Evolutionary conservation across 1,284 basidiomycete genomes (phyloP), one percentile per base, ranked within the genome.

Genomic region (Rhodotorula sp.): DNA sequence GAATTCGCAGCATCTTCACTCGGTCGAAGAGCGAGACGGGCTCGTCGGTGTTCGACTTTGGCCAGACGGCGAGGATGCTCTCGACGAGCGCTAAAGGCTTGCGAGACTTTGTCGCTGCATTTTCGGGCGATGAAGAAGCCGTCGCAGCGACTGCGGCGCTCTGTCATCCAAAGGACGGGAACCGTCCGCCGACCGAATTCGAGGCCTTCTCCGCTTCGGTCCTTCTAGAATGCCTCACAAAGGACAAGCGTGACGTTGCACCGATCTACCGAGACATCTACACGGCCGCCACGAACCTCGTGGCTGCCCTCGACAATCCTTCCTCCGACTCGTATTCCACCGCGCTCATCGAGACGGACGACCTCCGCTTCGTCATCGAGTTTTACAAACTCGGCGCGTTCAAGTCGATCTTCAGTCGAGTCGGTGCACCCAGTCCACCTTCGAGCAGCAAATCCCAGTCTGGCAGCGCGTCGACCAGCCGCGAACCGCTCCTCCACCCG

Each of bases 1-100:
- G 94, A 11, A 93, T 91, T 75, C 86, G 93, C 58, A 93, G 91
- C 79, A 84, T 97, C 19, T 91, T 92, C 79, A 87, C 92, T 59
- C 86, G 89, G 59, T 86, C 90, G 62, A 85, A 91, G 24, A 88
- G 86, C 63, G 90, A 86, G 60, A 87, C 87, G 39, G 90, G 87
- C 30, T 90, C 88, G 78, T 87, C 87, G 44, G 88, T 66, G 86
- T 87, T 93, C 78, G 92, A 91, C 78, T 89, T 92, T 0, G 87
- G 90, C 67, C 82, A 89, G 29, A 86, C 85, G 10, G 86, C 88
- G 66, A 84, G 85, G 9, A 86, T 87, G 71, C 82, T 84, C 27
- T 29, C 29, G 17, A 9, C 52, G 4, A 53, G 17, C 52, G 30
- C 32, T 5, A 32, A 15, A 24, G 81, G 94, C 74, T 82, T 95